Evolutionary conservation across 331 rosid species (phyloP), one percentile per base, ranked within the genome.

Genomic region (Malus hybrid): DNA sequence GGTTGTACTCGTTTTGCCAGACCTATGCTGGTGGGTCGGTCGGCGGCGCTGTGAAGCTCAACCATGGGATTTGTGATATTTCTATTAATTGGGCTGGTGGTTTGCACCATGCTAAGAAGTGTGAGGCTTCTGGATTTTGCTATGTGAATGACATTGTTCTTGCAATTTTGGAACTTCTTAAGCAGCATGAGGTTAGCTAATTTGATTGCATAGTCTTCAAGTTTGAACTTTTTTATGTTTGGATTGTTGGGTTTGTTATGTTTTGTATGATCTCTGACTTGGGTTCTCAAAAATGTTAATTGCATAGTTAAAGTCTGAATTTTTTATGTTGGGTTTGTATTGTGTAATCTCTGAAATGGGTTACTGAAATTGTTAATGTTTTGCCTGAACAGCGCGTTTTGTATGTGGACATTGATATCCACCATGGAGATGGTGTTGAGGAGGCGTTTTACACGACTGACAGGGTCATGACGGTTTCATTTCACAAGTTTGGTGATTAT

Each of bases 111-210:
- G 24, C 24, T 24, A 24, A 24, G 24, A 24, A 24, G 24, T 24
- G 24, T 24, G 24, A 24, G 24, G 24, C 24, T 24, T 24, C 24
- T 24, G 24, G 24, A 24, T 24, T 24, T 24, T 24, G 24, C 24
- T 24, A 24, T 24, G 24, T 24, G 73, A 93, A 93, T 74, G 97
- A 93, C 65, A 91, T 93, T 33, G 98, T 93, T 73, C 82, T 93
- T 19, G 96, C 94, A 31, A 93, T 93, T 79, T 81, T 93, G 86
- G 98, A 93, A 80, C 98, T 93, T 70, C 98, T 93, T 70, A 93
- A 93, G 81, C 88, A 87, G 32, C 96, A 90, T 19, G 91, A 93
- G 95, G 98, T 93, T 80, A 27, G 85, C 73, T 12, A 22, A 10
- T 65, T 27, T 34, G 9, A 62, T 62, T 62, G 19, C 36, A 13